phyloP scores from a whole-genome alignment of 495 filamentous ascomycete genomes.

The Aspergillus leporis region DNA sequence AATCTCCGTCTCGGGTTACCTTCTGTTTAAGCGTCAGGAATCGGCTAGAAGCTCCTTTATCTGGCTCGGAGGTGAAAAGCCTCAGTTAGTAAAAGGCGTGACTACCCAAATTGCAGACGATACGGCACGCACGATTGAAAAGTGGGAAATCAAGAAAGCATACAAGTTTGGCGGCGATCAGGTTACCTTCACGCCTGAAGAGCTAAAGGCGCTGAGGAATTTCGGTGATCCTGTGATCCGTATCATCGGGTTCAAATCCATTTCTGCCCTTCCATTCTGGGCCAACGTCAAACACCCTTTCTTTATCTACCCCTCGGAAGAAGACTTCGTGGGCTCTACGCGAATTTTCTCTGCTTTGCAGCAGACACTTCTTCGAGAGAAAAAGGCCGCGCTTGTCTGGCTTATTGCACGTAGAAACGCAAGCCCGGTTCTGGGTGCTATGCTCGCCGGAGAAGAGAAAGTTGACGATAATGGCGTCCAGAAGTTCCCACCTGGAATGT shows the following conservation, averaged over 20 bases:
- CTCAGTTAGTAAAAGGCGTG: slow-evolving; percentile 73
- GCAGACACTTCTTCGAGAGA: slow-evolving; percentile 73
- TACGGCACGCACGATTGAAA: slow-evolving; percentile 72
- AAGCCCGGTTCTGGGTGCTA: slow-evolving; percentile 72
- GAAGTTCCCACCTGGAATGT: slow-evolving; percentile 79
- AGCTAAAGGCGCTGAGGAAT: slow-evolving; percentile 70
- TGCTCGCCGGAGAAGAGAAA: slow-evolving; percentile 72
- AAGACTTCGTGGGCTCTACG: slow-evolving; percentile 84
- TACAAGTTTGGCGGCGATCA: slow-evolving; percentile 95
- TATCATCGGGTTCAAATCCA: slow-evolving; percentile 91
- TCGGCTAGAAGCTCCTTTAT: slow-evolving; percentile 80
- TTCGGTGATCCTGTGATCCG: slow-evolving; percentile 83
- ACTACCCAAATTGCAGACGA: slow-evolving; percentile 75
- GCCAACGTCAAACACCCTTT: slow-evolving; percentile 80
- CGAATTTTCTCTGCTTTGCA: slow-evolving; percentile 90
- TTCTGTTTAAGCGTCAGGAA: slow-evolving; percentile 79
- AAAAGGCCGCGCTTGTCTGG: slow-evolving; percentile 87
- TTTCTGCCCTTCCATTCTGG: slow-evolving; percentile 75
- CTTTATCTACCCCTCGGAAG: slow-evolving; percentile 94
- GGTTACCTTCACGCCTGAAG: slow-evolving; percentile 80
- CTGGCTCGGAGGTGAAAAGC: slow-evolving; percentile 78
- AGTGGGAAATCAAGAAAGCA: slow-evolving; percentile 81
- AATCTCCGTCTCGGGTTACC: slow-evolving; percentile 91
- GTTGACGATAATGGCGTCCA: slow-evolving; percentile 66
- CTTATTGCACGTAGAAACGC: slow-evolving; percentile 81